Evolutionary conservation across 2,329 filamentous ascomycete genomes (phyloP).

Genomic region (Fusarium sp.): DNA sequence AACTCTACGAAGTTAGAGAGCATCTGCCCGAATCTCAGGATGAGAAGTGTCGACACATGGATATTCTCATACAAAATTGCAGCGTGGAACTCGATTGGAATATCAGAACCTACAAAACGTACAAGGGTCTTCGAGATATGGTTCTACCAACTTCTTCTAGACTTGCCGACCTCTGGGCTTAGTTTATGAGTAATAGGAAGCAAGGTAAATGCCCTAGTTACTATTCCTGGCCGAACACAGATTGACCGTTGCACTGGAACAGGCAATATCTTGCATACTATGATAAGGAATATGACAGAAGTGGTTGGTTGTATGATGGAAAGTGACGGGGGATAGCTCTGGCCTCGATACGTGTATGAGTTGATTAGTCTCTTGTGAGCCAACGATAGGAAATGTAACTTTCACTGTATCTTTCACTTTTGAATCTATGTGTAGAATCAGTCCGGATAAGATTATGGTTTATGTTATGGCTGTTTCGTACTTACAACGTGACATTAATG

Average conservation of each 20-base stretch:
- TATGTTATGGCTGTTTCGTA: neutral
- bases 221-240: neutral
- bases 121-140: slow-evolving; percentile 1
- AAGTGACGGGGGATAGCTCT: no score
- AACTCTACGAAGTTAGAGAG: slow-evolving; percentile 8
- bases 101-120: neutral
- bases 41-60: neutral
- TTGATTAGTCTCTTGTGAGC: neutral
- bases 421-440: no score
- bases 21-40: neutral
- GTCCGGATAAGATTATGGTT: no score
- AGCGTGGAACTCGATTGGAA: slow-evolving; percentile 15
- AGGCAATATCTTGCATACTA: no score
- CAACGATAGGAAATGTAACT: no score
- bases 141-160: neutral
- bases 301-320: neutral
- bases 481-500: no score
- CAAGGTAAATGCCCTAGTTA: neutral
- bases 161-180: no score
- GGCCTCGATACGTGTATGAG: neutral
- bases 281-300: neutral
- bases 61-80: slow-evolving; percentile 8
- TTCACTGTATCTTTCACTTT: no score
- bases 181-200: neutral
- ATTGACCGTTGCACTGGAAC: neutral